phyloP scores from a whole-genome alignment of 768 basidiomycete species.

The Cystobasidium onofrii region DNA sequence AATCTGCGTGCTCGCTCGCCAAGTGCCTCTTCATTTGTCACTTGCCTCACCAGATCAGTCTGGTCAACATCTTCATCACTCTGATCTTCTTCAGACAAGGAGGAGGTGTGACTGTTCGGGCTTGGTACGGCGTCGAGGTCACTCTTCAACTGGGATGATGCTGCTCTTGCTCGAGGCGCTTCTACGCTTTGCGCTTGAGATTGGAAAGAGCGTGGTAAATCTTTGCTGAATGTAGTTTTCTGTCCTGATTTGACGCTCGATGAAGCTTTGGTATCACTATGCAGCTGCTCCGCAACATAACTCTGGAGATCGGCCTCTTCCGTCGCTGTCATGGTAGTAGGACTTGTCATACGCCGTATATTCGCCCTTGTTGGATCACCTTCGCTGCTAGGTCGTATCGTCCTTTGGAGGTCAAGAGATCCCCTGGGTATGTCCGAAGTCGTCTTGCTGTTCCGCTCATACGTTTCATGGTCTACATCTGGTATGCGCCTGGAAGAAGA shows the following conservation, averaged over 20 bases:
- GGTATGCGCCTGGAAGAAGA: neutral
- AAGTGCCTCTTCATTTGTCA: neutral
- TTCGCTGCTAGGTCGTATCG: neutral
- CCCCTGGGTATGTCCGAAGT: neutral
- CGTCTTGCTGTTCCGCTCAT: neutral
- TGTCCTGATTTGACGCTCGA: neutral
- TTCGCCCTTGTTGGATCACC: neutral
- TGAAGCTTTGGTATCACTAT: neutral
- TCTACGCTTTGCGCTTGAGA: neutral
- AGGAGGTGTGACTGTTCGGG: neutral
- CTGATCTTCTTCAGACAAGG: neutral
- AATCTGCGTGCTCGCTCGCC: neutral
- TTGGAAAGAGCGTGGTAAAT: neutral
- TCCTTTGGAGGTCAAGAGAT: constrained; percentile 1
- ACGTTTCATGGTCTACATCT: neutral
- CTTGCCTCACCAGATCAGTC: neutral
- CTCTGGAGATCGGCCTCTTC: neutral
- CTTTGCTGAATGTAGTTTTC: neutral
- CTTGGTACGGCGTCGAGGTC: neutral
- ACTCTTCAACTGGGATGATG: neutral
- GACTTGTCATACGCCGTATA: neutral
- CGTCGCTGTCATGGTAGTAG: neutral
- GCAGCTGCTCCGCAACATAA: neutral
- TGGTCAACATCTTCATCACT: neutral
- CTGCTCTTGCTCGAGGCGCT: no score